Evolutionary conservation across 2,329 filamentous ascomycete species (phyloP).

Genomic region (Hymenoscyphus fraxineus): DNA sequence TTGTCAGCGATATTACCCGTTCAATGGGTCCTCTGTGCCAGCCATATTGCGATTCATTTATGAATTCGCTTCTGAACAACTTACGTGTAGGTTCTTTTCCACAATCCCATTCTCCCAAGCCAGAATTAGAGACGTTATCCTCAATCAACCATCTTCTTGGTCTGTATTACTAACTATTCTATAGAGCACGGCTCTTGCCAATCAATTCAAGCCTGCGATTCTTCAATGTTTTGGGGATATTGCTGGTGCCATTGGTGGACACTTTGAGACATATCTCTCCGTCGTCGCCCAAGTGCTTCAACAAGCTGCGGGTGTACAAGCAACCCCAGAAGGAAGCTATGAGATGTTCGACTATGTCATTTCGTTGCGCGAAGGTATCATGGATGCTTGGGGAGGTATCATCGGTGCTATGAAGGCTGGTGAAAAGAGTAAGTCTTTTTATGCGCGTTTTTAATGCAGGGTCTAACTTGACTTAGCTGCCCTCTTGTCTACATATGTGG

Average conservation of each 20-base stretch:
- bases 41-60: slow-evolving; percentile 94
- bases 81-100: slow-evolving; percentile 59
- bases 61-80: slow-evolving; percentile 96
- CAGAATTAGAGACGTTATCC: not conserved
- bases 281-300: slow-evolving; percentile 93
- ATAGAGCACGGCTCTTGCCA: slow-evolving; percentile 78
- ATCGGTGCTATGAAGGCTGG: slow-evolving; percentile 89
- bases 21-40: slow-evolving; percentile 86
- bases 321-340: slow-evolving; percentile 74
- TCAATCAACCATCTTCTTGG: not conserved
- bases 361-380: slow-evolving; percentile 92
- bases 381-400: slow-evolving; percentile 98
- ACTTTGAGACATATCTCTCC: slow-evolving; percentile 88
- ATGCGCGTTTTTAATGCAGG: not conserved
- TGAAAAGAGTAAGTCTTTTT: slow-evolving; percentile 60
- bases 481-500: slow-evolving; percentile 71
- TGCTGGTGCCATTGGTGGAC: slow-evolving; percentile 84
- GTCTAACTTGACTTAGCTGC: slow-evolving; percentile 50
- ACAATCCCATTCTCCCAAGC: not conserved
- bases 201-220: slow-evolving; percentile 97
- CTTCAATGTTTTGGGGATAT: slow-evolving; percentile 98
- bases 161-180: slow-evolving; percentile 34
- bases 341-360: slow-evolving; percentile 98
- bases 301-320: slow-evolving; percentile 81
- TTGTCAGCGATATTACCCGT: slow-evolving; percentile 93